Base-by-base conservation (phyloP, 345 rosid species). In the Aegle marmelos region DNA sequence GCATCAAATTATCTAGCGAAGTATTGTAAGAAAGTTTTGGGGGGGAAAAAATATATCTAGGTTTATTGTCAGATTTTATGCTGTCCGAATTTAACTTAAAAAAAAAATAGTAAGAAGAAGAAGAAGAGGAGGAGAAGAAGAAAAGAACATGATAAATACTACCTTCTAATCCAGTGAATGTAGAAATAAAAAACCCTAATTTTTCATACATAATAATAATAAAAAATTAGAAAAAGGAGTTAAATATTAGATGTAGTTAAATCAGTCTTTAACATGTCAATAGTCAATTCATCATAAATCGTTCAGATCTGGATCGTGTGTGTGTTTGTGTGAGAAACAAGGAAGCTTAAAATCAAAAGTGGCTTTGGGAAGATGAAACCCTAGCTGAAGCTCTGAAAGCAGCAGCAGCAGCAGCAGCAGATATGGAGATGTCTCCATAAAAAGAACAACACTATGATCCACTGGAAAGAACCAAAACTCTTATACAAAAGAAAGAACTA, bases 361-460 rank as follows among this genome's bases (percentile, higher is more conserved):
- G 76, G 85, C 86, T 79, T 83, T 74, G 76, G 84, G 76, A 77
- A 75, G 78, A 79, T 50, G 72, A 78, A 84, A 86, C 87, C 79
- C 85, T 78, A 86, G 50, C 50, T 45, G 11, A 37, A 69, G 61
- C 72, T 66, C 53, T 30, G 60, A 71, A 48, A 31, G 56, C 53
- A 2, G 22, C 54, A 13, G 16, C 54, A 31, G 56, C 61, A 2
- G 54, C 50, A 14, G 19, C 57, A 53, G 50, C 57, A 62, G 66
- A 64, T 48, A 19, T 62, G 71, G 60, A 73, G 73, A 69, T 30
- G 70, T 72, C 78, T 80, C 78, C 48, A 72, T 73, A 36, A 57
- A 25, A 50, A 76, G 48, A 34, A 73, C 72, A 78, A 34, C 25
- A 58, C 56, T 74, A 79, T 45, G 85, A 89, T 82, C 89, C 88